Evolutionary conservation across 2,329 filamentous ascomycete genomes (phyloP), one percentile per base, ranked within the genome.

Genomic region (Leptographium flavum): DNA sequence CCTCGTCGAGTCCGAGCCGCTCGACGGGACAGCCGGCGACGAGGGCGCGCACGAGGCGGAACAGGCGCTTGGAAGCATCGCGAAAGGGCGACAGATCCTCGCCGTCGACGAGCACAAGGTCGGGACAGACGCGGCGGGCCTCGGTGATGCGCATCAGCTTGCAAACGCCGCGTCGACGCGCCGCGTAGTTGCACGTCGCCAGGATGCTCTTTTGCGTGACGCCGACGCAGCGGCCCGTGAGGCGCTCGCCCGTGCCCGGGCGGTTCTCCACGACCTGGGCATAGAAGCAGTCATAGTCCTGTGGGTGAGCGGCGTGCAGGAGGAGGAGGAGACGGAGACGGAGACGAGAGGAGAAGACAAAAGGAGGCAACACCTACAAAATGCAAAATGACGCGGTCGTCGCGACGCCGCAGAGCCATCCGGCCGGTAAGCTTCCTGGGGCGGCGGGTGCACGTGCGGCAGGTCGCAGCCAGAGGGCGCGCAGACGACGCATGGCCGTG

Each of bases 251-350:
- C n/a, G 46, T 37, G 7, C 36, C 39, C 5, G 31, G 2, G 58
- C 83, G 81, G 52, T 81, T 81, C 63, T 95, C 87, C 53, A 92
- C 81, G 9, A 92, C 87, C 42, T 87, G 86, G 21, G 88, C 88
- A 61, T 96, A 96, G 68, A 96, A 96, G 67, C 86, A 94, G 66
- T 90, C 85, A 60, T 87, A 85, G 61, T 85, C 79, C 65, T 94
- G 88, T 7, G 94, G 86, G 50, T 93, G 65, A 57, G 93, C 81
- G 57, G 86, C 68, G 55, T 83, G 74, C 55, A 71, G 17, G 3
- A 32, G 21, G 5, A 33, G 13, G 21, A 4, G 73, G 63, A 14
- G 21, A 40, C 8, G 36, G 7, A 15, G 21, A 25, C 9, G 15
- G 23, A 6, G 19, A 11, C 11, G 28, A 30, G 1, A 22, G 6